phyloP scores from a whole-genome alignment of 345 rosid species.

The Acer negundo region DNA sequence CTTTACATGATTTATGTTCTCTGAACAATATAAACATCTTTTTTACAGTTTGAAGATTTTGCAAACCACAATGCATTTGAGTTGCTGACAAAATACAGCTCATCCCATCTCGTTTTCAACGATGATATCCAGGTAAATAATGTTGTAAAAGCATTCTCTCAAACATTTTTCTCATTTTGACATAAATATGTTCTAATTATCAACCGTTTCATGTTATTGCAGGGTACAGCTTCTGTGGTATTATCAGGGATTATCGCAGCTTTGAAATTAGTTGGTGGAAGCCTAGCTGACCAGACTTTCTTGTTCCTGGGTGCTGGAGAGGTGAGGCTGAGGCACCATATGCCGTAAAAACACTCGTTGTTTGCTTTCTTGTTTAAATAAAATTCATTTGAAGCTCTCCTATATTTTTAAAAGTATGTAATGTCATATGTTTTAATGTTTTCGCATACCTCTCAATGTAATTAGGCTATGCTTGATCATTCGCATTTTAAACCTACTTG shows the following conservation, averaged over 20 bases:
- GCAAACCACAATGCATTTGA: slow-evolving; percentile 98
- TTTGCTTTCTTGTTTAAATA: not conserved
- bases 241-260: slow-evolving; percentile 85
- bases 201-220: slow-evolving; percentile 17
- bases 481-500: not conserved
- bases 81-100: slow-evolving; percentile 68
- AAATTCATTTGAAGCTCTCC: not conserved
- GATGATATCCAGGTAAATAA: slow-evolving; percentile 88
- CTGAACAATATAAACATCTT: slow-evolving; percentile 23
- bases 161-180: not conserved
- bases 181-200: slow-evolving; percentile 1
- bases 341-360: not conserved
- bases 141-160: not conserved
- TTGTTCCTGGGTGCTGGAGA: slow-evolving; percentile 98
- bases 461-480: slow-evolving; percentile 1
- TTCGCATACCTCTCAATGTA: not conserved
- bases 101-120: slow-evolving; percentile 89
- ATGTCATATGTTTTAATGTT: not conserved
- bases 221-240: slow-evolving; percentile 98
- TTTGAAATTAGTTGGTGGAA: slow-evolving; percentile 64
- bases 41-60: slow-evolving; percentile 91
- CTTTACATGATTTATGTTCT: not conserved
- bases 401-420: not conserved
- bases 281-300: slow-evolving; percentile 75
- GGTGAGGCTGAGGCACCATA: slow-evolving; percentile 40